Conservation (phyloP, 371 early-diverging fungal genomes). For the Mortierella sp. region DNA sequence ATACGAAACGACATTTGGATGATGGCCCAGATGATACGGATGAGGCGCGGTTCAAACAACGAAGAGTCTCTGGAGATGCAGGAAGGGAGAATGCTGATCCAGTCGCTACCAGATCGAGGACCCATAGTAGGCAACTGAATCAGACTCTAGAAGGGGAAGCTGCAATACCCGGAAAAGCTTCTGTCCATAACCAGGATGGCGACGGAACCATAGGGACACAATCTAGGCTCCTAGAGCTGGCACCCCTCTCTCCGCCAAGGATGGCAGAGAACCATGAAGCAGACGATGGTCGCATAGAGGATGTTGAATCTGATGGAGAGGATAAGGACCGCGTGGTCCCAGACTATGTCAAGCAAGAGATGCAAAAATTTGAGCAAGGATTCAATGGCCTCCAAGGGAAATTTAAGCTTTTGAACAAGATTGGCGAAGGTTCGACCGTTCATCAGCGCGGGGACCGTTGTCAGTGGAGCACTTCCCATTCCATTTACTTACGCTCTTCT, state of each 20-base stretch:
- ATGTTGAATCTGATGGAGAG: conserved; percentile 28
- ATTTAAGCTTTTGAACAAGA: conserved; percentile 76
- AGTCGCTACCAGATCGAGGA: not conserved
- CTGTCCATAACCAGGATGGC: conserved; percentile 2
- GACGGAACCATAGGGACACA: too few species aligned
- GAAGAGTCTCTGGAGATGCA: conserved; percentile 1
- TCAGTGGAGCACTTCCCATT: too few species aligned
- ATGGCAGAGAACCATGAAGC: not conserved
- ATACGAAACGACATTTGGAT: conserved; percentile 10
- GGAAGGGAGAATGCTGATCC: not conserved
- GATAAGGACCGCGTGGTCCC: conserved; percentile 17
- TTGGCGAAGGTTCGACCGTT: conserved; percentile 74
- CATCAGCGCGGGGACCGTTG: not conserved
- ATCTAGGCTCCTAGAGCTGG: too few species aligned
- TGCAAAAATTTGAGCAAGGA: conserved; percentile 57
- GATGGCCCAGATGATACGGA: not conserved
- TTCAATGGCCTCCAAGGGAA: conserved; percentile 65
- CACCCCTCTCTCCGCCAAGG: not conserved
- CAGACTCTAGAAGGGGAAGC: too few species aligned
- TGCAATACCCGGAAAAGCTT: too few species aligned
- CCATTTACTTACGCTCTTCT: not conserved
- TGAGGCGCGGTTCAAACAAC: conserved; percentile 5
- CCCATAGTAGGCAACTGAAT: too few species aligned
- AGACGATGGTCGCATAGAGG: not conserved
- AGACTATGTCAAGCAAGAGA: conserved; percentile 50